phyloP scores from a whole-genome alignment of 2,329 filamentous ascomycete genomes.

The Magnaporthales sp. region DNA sequence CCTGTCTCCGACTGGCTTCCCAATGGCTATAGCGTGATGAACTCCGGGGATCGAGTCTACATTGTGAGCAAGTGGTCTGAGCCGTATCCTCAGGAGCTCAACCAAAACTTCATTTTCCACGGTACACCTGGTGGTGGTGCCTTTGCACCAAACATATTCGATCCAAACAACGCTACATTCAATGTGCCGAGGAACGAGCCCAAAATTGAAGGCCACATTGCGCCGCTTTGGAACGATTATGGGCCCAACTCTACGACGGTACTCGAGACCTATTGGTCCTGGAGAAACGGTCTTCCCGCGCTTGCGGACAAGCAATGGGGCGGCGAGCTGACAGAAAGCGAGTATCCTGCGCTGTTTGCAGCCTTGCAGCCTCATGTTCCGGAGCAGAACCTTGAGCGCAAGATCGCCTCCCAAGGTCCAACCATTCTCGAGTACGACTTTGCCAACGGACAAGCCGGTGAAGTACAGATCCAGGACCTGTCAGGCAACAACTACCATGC shows the following conservation, averaged over 20 bases:
- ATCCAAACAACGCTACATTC: constrained; percentile 35
- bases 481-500: constrained; percentile 32
- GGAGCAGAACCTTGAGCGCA: constrained; percentile 39
- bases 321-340: constrained; percentile 30
- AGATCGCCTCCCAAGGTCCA: constrained; percentile 24
- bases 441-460: neutral
- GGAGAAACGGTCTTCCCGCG: constrained; percentile 39
- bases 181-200: constrained; percentile 31
- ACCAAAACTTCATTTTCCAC: constrained; percentile 35
- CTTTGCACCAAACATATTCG: constrained; percentile 41
- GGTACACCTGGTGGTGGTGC: constrained; percentile 31
- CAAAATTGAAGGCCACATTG: constrained; percentile 36
- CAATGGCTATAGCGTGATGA: constrained; percentile 40
- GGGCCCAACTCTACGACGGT: constrained; percentile 41
- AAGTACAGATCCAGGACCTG: constrained; percentile 19
- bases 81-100: constrained; percentile 29
- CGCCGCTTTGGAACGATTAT: constrained; percentile 46
- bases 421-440: constrained; percentile 27
- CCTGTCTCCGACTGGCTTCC: constrained; percentile 31
- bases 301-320: constrained; percentile 46
- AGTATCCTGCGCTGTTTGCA: constrained; percentile 28
- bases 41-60: constrained; percentile 45
- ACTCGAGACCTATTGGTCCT: constrained; percentile 42
- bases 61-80: constrained; percentile 40
- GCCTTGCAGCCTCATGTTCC: constrained; percentile 30